phyloP scores from a whole-genome alignment of 805 yeast species.

The Yarrowia sp. region DNA sequence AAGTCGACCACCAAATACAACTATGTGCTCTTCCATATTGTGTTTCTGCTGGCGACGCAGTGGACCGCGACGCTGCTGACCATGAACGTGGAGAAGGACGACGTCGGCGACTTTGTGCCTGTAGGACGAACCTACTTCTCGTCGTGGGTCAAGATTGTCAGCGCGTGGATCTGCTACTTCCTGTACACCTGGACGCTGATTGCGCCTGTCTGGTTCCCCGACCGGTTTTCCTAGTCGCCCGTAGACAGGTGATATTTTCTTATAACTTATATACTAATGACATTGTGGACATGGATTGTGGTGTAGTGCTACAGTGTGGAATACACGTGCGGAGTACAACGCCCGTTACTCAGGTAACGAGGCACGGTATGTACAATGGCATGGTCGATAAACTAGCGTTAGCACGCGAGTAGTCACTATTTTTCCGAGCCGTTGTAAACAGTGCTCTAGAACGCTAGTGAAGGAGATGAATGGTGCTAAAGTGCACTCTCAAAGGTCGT shows the following conservation, averaged over 20 bases:
- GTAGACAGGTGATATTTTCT: too few relatives aligned
- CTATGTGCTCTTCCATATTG: constrained; percentile 82
- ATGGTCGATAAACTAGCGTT: too few relatives aligned
- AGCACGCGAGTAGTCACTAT: too few relatives aligned
- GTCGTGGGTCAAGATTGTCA: constrained; percentile 88
- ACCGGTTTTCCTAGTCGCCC: constrained; percentile 53
- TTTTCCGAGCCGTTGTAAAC: too few relatives aligned
- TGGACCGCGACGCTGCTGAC: constrained; percentile 93
- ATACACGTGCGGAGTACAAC: too few relatives aligned
- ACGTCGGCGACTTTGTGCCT: constrained; percentile 86
- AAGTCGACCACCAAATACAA: constrained; percentile 68
- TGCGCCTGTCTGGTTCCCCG: constrained; percentile 91
- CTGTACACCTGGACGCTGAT: constrained; percentile 87
- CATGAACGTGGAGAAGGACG: constrained; percentile 81
- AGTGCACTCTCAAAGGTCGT: too few relatives aligned
- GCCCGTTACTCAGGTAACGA: too few relatives aligned
- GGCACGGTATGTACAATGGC: too few relatives aligned
- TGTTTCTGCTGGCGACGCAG: constrained; percentile 93
- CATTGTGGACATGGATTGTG: background rate
- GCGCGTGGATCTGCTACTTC: constrained; percentile 87
- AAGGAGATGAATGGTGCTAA: too few relatives aligned
- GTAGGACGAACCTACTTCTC: constrained; percentile 96
- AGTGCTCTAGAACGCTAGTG: too few relatives aligned
- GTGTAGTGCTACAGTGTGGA: too few relatives aligned
- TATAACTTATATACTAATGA: constrained; percentile 2